Evolutionary conservation across 305 asterid species (phyloP).

Genomic region (Striga hermonthica): DNA sequence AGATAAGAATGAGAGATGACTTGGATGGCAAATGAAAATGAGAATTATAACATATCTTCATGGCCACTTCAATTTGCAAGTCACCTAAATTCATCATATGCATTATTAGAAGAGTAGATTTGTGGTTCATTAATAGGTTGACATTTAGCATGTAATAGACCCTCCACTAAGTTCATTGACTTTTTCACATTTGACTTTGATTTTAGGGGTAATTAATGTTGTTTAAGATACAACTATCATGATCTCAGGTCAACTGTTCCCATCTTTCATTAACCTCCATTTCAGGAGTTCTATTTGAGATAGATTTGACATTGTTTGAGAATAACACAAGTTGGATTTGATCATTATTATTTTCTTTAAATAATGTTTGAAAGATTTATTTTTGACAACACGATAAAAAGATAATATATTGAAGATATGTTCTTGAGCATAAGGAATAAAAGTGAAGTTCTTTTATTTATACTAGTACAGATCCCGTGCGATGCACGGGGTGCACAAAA

Average conservation of each 20-base stretch:
- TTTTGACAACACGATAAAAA: too few species aligned
- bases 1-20: background rate
- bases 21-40: background rate
- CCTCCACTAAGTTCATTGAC: background rate
- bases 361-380: too few species aligned
- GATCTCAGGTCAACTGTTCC: background rate
- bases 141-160: conserved; percentile 7
- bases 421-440: too few species aligned
- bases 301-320: background rate
- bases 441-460: too few species aligned
- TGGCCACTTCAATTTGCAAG: background rate
- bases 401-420: too few species aligned
- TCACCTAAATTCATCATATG: background rate
- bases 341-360: too few species aligned
- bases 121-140: background rate
- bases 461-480: too few species aligned
- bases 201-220: background rate
- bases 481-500: too few species aligned
- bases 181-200: background rate
- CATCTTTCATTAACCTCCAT: background rate
- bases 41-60: background rate
- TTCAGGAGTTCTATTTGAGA: background rate
- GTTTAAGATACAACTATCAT: background rate
- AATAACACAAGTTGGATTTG: background rate
- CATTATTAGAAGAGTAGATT: background rate